phyloP scores from a whole-genome alignment of 1,139 yeast species.

The Candida dubliniensis region DNA sequence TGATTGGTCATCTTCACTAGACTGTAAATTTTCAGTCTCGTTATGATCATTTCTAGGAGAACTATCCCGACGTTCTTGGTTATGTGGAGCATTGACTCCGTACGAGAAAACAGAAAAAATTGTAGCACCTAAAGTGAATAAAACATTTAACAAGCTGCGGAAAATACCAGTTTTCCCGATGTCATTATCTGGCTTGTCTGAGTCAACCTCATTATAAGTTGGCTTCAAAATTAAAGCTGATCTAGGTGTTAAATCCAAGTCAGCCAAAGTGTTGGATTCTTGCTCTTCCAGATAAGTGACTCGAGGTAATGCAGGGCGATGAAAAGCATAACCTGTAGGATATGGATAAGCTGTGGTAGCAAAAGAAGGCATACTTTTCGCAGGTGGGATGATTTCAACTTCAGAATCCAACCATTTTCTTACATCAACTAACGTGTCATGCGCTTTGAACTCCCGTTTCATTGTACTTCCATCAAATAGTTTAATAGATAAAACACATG shows the following conservation, averaged over 20 bases:
- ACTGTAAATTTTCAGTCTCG: not conserved
- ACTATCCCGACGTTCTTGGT: not conserved
- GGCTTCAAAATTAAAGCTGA: constrained; percentile 69
- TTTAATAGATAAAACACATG: constrained; percentile 50
- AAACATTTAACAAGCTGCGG: constrained; percentile 15
- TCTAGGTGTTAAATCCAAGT: constrained; percentile 59
- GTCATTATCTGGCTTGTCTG: constrained; percentile 17
- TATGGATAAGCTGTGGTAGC: constrained; percentile 34
- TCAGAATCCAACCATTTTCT: constrained; percentile 62
- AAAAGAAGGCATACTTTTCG: constrained; percentile 36
- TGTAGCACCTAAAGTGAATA: constrained; percentile 28
- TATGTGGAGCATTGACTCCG: constrained; percentile 26
- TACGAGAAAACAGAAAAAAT: constrained; percentile 45
- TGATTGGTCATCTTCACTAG: constrained; percentile 1
- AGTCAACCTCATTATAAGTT: constrained; percentile 29
- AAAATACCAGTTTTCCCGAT: constrained; percentile 18
- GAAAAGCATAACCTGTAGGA: constrained; percentile 40
- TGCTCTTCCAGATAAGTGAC: constrained; percentile 47
- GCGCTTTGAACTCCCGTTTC: constrained; percentile 39
- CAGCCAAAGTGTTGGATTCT: constrained; percentile 48
- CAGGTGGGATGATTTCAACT: constrained; percentile 28
- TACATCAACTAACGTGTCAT: constrained; percentile 52
- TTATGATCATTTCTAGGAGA: not conserved
- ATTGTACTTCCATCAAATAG: constrained; percentile 56
- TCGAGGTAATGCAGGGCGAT: constrained; percentile 39